Evolutionary conservation across 306 rosid genomes (phyloP), one percentile per base, ranked within the genome.

Genomic region (Malus fusca): DNA sequence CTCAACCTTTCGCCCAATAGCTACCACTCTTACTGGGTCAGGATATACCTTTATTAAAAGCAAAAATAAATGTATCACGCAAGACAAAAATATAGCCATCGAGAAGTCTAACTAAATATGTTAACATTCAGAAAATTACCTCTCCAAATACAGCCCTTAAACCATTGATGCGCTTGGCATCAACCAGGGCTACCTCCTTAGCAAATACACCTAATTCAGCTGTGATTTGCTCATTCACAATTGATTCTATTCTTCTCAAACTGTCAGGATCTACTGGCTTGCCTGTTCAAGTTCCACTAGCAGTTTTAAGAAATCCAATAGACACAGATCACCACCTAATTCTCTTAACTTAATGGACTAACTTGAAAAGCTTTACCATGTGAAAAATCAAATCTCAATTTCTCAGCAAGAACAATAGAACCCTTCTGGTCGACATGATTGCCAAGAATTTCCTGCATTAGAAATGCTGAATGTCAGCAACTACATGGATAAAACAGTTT

Each of bases 111-210:
- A 21, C 28, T 2, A 81, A 35, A 13, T 77, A 67, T 31, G 69
- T 64, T 73, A 53, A 75, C 73, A 60, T 25, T 18, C 73, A 78
- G 42, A 70, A 62, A 62, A 91, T 82, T 79, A 95, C 99, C 87
- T 95, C 99, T 68, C 99, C 99, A 84, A 95, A 95, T 72, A 95
- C 99, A 80, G 98, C 99, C 87, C 99, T 89, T 73, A 95, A 75
- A 69, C 99, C 96, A 67, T 90, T 88, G 71, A 95, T 90, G 33
- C 79, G 84, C 82, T 87, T 87, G 60, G 98, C 99, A 17, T 92
- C 96, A 55, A 80, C 85, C 73, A 92, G 93, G 76, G 87, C 74
- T 65, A 76, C 97, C 84, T 88, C 99, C 87, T 87, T 89, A 12
- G 90, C 85, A 78, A 33, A 89, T 43, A 95, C 99, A 66, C 82